Conservation (phyloP, 139 green algal species). For the Micromonas pusilla region DNA sequence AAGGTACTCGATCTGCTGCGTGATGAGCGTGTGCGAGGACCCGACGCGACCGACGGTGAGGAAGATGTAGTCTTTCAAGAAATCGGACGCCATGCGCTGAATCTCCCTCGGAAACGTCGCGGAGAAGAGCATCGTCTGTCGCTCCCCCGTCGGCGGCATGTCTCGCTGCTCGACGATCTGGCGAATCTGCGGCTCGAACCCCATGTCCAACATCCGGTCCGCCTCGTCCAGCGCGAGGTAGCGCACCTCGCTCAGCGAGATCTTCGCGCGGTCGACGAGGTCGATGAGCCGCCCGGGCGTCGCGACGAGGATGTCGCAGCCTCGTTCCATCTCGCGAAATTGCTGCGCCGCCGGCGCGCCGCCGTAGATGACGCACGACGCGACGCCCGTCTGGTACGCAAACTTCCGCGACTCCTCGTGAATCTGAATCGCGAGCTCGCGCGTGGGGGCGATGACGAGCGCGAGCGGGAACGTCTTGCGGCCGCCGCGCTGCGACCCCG, state of each 20-base stretch:
- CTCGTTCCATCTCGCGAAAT: constrained; percentile 84
- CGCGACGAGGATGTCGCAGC: constrained; percentile 94
- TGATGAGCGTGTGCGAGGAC: constrained; percentile 92
- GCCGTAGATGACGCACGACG: constrained; percentile 89
- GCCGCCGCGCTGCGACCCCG: constrained; percentile 34
- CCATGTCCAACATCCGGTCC: constrained; percentile 97
- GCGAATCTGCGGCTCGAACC: constrained; percentile 92
- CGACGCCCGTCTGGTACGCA: constrained; percentile 81
- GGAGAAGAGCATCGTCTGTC: constrained; percentile 93
- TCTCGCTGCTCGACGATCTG: constrained; percentile 51
- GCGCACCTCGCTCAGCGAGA: constrained; percentile 58
- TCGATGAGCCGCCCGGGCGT: constrained; percentile 87
- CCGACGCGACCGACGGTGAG: constrained; percentile 90
- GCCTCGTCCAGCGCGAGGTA: constrained; percentile 91
- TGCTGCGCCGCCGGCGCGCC: constrained; percentile 86
- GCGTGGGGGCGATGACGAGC: constrained; percentile 84
- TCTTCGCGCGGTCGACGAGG: constrained; percentile 82
- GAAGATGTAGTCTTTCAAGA: constrained; percentile 97
- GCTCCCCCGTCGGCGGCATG: constrained; percentile 75
- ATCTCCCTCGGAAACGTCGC: constrained; percentile 94
- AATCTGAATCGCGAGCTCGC: constrained; percentile 76
- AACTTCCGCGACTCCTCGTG: constrained; percentile 93
- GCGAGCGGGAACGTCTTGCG: constrained; percentile 83
- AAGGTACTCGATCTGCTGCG: constrained; percentile 86
- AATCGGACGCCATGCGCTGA: constrained; percentile 84